Conservation (phyloP, 768 basidiomycete genomes). For the Suillus alpinus region DNA sequence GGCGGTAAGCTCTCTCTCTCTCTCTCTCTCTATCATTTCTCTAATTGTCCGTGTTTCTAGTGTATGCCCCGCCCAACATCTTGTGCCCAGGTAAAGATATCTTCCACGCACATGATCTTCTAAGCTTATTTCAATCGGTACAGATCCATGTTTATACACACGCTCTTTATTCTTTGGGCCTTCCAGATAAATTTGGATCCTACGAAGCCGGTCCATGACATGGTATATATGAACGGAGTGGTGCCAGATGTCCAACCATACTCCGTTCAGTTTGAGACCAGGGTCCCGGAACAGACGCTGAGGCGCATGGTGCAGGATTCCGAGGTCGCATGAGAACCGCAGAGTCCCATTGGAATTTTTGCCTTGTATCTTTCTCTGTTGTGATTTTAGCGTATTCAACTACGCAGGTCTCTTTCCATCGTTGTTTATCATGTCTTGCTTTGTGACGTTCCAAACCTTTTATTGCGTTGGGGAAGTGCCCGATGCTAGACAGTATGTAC, state of each 20-base stretch:
- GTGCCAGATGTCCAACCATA: constrained; percentile 41
- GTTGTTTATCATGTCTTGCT: too few relatives aligned
- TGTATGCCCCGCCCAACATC: constrained; percentile 57
- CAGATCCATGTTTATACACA: constrained; percentile 58
- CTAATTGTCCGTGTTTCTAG: constrained; percentile 19
- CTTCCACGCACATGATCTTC: too few relatives aligned
- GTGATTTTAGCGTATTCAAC: too few relatives aligned
- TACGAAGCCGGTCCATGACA: constrained; percentile 47
- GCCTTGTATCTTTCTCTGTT: too few relatives aligned
- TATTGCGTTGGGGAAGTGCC: too few relatives aligned
- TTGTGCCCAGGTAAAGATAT: constrained; percentile 16
- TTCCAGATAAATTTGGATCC: constrained; percentile 49
- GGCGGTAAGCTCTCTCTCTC: constrained; percentile 12
- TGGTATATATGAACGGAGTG: constrained; percentile 44
- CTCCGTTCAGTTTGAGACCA: constrained; percentile 48
- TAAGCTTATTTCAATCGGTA: too few relatives aligned
- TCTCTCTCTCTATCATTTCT: too few relatives aligned
- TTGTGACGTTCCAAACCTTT: too few relatives aligned
- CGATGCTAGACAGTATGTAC: too few relatives aligned
- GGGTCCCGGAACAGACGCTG: constrained; percentile 18
- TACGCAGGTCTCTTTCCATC: too few relatives aligned
- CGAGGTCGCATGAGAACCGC: neutral
- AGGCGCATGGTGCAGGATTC: constrained; percentile 1
- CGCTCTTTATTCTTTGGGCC: constrained; percentile 57
- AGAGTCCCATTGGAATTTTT: too few relatives aligned